These are phyloP conservation scores for Russula abietina DNA, from an alignment of 768 basidiomycete species.

Conservation along the genomic window DNA sequence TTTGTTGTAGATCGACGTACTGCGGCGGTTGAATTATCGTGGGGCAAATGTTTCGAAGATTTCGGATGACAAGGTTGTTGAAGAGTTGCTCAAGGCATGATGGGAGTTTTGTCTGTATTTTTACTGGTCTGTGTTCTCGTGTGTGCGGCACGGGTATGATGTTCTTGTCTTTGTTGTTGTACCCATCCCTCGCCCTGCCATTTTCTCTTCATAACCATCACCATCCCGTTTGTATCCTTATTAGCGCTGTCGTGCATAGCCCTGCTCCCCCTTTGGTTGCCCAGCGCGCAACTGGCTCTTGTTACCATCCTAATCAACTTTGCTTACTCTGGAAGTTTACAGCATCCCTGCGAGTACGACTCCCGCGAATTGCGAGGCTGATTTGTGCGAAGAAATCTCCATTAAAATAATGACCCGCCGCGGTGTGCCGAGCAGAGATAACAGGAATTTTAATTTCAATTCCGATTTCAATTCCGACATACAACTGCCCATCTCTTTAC, in stretches of 20 bases:
- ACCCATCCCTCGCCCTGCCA: constrained; percentile 12
- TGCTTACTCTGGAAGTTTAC: neutral
- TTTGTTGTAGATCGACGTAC: constrained; percentile 67
- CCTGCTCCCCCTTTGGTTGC: neutral
- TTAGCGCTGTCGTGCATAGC: constrained; percentile 16
- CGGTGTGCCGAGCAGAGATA: neutral
- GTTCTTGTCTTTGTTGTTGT: neutral
- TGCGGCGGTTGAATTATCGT: constrained; percentile 83
- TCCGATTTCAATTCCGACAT: neutral
- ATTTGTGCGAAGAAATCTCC: neutral
- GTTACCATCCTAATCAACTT: constrained; percentile 2
- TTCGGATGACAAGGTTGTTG: constrained; percentile 75
- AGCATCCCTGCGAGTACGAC: neutral
- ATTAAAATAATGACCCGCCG: no score
- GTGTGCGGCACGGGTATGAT: neutral
- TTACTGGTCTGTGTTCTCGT: constrained; percentile 12
- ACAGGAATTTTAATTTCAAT: neutral
- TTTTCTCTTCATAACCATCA: constrained; percentile 3
- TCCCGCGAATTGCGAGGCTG: neutral
- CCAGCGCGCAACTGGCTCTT: neutral
- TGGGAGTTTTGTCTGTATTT: neutral
- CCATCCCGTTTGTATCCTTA: constrained; percentile 22
- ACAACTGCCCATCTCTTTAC: no score
- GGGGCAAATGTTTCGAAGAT: constrained; percentile 76
- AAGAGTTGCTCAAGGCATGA: constrained; percentile 69